Percentiles rank a stretch among this genome's conserved stretches.
Evolutionary conservation across 257 asterid genomes (phyloP).

Genomic region (Plantago elongata): DNA sequence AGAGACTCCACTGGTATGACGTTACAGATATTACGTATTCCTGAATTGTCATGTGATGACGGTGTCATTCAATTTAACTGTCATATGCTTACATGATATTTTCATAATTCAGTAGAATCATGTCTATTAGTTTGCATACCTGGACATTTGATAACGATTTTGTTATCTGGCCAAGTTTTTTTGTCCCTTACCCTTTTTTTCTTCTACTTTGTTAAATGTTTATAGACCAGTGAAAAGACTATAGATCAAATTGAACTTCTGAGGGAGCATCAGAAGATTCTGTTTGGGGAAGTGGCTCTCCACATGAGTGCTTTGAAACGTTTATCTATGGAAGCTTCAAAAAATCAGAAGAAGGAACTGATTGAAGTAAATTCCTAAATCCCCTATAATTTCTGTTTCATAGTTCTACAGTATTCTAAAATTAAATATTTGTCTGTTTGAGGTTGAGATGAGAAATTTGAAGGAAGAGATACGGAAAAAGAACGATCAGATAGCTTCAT

Average conservation of each 20-base stretch:
- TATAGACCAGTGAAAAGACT: constrained; percentile 62
- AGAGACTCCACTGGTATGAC: constrained; percentile 72
- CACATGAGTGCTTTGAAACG: constrained; percentile 77
- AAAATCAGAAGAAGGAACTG: constrained; percentile 54
- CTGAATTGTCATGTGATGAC: background rate
- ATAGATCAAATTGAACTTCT: constrained; percentile 84
- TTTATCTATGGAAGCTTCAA: constrained; percentile 66
- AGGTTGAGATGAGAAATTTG: constrained; percentile 72
- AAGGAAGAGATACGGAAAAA: constrained; percentile 69
- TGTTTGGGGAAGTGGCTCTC: constrained; percentile 88
- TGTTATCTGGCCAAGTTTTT: background rate
- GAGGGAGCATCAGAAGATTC: constrained; percentile 86
- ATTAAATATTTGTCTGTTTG: constrained; percentile 15
- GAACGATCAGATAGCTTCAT: constrained; percentile 66
- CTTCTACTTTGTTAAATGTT: constrained; percentile 12
- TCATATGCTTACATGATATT: background rate
- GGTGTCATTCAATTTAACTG: background rate
- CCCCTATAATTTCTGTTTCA: constrained; percentile 13
- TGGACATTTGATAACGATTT: background rate
- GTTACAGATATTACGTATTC: background rate
- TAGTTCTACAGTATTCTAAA: constrained; percentile 18
- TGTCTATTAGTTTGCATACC: background rate
- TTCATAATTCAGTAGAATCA: background rate
- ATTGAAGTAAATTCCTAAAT: constrained; percentile 47
- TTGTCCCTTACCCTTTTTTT: constrained; percentile 10